phyloP scores from a whole-genome alignment of 768 basidiomycete genomes.

The Boletus rex-veris region DNA sequence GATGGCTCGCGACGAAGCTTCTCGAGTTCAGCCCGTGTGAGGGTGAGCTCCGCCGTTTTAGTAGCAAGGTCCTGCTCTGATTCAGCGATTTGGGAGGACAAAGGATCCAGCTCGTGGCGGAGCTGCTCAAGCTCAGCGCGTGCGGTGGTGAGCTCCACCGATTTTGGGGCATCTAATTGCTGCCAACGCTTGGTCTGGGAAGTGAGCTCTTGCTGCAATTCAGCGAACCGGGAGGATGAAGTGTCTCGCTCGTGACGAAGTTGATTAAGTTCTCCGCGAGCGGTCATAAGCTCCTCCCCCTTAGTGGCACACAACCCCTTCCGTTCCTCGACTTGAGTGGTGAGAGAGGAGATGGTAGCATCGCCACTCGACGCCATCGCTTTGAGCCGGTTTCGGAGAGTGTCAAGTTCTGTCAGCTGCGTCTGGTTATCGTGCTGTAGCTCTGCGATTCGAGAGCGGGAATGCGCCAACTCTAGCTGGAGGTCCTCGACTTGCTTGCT shows the following conservation, averaged over 20 bases:
- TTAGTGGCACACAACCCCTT: neutral
- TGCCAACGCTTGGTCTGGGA: too few relatives aligned
- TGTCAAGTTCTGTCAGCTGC: neutral
- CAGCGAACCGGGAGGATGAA: neutral
- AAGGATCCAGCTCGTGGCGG: neutral
- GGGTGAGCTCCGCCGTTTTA: too few relatives aligned
- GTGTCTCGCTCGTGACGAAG: neutral
- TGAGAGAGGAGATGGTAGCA: neutral
- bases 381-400: neutral
- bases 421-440: neutral
- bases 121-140: conserved; percentile 1
- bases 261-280: neutral
- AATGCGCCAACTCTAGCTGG: neutral
- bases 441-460: neutral
- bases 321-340: neutral
- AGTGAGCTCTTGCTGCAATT: neutral
- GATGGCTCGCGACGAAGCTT: too few relatives aligned
- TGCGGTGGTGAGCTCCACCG: neutral
- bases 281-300: neutral
- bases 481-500: neutral
- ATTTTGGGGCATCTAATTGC: too few relatives aligned
- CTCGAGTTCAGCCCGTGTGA: too few relatives aligned
- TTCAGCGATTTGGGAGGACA: neutral
- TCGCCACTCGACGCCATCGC: neutral
- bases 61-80: neutral